Conservation (phyloP, 1,139 yeast species). For the Suhomyces bokatorum region DNA sequence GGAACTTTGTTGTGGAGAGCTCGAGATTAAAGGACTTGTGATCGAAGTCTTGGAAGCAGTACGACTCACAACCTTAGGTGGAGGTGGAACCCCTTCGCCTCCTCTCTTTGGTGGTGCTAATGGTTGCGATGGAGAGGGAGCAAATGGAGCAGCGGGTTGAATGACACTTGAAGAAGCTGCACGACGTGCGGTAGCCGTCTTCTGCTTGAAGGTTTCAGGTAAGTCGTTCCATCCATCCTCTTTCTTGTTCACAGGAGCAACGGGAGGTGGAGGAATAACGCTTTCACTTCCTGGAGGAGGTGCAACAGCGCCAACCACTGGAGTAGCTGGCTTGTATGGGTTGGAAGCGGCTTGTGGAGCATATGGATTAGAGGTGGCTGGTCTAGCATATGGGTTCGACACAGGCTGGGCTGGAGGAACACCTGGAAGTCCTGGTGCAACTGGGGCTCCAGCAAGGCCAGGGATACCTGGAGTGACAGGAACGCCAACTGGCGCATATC, state of each 20-base stretch:
- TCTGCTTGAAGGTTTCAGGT: slow-evolving; percentile 64
- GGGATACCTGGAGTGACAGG: background rate
- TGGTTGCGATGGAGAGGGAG: slow-evolving; percentile 18
- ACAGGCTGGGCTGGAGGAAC: slow-evolving; percentile 19
- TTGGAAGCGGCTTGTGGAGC: slow-evolving; percentile 24
- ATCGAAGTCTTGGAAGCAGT: slow-evolving; percentile 28
- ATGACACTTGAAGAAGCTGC: slow-evolving; percentile 44
- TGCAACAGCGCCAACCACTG: slow-evolving; percentile 19
- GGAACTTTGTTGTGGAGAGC: slow-evolving; percentile 20
- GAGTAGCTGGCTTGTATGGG: slow-evolving; percentile 8
- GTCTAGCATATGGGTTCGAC: slow-evolving; percentile 27
- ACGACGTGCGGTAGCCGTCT: slow-evolving; percentile 53
- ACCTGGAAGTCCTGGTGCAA: slow-evolving; percentile 19
- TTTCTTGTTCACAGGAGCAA: slow-evolving; percentile 41
- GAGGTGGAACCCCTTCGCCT: slow-evolving; percentile 29
- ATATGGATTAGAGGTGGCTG: slow-evolving; percentile 27
- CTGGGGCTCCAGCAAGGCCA: slow-evolving; percentile 9
- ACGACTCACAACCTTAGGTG: slow-evolving; percentile 38
- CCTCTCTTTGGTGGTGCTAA: slow-evolving; percentile 20
- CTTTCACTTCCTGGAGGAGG: slow-evolving; percentile 28
- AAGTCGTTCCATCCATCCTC: slow-evolving; percentile 91
- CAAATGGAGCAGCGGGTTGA: slow-evolving; percentile 13
- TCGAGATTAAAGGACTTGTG: slow-evolving; percentile 14
- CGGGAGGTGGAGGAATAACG: slow-evolving; percentile 26
- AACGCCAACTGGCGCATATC: slow-evolving; percentile 5